These are phyloP conservation scores for Hypoxylon sp. DNA, from an alignment of 2,329 filamentous ascomycete species.

Conservation along the genomic window DNA sequence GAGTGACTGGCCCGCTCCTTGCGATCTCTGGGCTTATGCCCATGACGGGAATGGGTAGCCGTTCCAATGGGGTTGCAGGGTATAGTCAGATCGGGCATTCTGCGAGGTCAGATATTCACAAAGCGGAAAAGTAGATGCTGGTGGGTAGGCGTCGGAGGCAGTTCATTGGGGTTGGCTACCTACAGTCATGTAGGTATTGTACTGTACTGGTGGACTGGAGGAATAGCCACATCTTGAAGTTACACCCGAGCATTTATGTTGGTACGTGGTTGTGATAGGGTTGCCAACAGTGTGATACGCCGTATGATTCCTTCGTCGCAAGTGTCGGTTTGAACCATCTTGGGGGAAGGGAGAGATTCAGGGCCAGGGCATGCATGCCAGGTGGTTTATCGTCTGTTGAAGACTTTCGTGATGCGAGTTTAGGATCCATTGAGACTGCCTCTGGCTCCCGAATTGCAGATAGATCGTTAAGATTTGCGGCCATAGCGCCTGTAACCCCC, in stretches of 20 bases:
- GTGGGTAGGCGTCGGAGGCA: slow-evolving; percentile 27
- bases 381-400: slow-evolving; percentile 1
- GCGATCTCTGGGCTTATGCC: slow-evolving; percentile 29
- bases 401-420: not conserved
- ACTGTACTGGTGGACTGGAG: slow-evolving; percentile 33
- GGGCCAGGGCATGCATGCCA: not conserved
- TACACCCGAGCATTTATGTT: slow-evolving; percentile 32
- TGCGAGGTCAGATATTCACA: slow-evolving; percentile 30
- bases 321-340: slow-evolving; percentile 29
- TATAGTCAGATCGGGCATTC: slow-evolving; percentile 29
- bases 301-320: slow-evolving; percentile 30
- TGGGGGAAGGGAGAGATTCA: slow-evolving; percentile 11
- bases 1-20: slow-evolving; percentile 23
- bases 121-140: slow-evolving; percentile 21
- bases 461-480: slow-evolving; percentile 27
- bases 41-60: slow-evolving; percentile 40
- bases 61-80: slow-evolving; percentile 39
- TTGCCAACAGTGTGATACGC: slow-evolving; percentile 31
- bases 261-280: slow-evolving; percentile 37
- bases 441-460: slow-evolving; percentile 24
- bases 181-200: no score
- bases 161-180: slow-evolving; percentile 15
- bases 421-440: no score
- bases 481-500: slow-evolving; percentile 32
- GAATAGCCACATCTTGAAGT: slow-evolving; percentile 37